Evolutionary conservation across 2,329 filamentous ascomycete species (phyloP).

Genomic region (Beauveria medogensis): DNA sequence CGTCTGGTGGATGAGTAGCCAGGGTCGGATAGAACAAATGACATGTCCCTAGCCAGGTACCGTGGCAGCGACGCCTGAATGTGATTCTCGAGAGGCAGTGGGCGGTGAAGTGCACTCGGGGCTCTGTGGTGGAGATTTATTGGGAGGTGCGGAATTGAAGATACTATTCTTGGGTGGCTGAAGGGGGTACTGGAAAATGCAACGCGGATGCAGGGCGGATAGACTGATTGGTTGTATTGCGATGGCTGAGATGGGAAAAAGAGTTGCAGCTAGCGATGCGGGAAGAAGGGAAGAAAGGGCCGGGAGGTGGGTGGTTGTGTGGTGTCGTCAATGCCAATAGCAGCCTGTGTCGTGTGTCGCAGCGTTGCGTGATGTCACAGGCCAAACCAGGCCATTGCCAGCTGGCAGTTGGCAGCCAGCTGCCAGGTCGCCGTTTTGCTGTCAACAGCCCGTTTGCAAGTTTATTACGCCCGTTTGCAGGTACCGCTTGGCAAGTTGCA

Average conservation of each 20-base stretch:
- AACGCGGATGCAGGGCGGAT: neutral
- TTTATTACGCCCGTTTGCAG: neutral
- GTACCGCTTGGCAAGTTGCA: neutral
- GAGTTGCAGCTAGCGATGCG: neutral
- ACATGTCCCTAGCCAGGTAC: neutral
- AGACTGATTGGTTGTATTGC: neutral
- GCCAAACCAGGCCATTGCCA: neutral
- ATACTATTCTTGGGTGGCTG: slow-evolving; percentile 1
- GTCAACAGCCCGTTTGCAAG: neutral
- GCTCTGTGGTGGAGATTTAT: neutral
- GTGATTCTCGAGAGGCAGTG: neutral
- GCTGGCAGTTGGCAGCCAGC: neutral
- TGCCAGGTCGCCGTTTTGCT: neutral
- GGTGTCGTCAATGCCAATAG: neutral
- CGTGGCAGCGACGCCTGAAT: neutral
- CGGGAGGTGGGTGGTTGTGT: neutral
- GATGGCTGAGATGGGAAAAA: neutral
- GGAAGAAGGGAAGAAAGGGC: neutral
- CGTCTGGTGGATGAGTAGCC: neutral
- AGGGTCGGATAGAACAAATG: neutral
- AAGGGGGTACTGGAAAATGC: neutral
- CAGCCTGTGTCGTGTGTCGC: neutral
- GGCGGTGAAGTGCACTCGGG: neutral
- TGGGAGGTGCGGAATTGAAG: neutral
- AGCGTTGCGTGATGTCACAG: neutral